Percentiles rank a stretch among this genome's conserved stretches.
phyloP scores from a whole-genome alignment of 192 early-diverging fungal genomes.

The Coemansia sp. region DNA sequence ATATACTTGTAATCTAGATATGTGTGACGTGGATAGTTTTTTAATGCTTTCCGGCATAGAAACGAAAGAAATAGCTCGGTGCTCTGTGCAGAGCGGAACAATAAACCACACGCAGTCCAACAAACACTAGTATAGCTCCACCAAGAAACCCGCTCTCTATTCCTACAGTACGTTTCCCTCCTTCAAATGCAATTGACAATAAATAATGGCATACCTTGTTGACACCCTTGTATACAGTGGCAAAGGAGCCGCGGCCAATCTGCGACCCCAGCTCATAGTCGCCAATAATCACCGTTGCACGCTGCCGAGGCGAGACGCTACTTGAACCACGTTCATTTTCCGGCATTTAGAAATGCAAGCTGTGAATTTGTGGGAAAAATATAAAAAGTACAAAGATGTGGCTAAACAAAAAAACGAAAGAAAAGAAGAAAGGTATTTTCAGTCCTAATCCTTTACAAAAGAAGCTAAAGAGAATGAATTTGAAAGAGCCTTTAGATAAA shows the following conservation, averaged over 20 bases:
- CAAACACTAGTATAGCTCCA: too few relatives aligned
- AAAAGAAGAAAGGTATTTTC: background rate
- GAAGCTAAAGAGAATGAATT: too few relatives aligned
- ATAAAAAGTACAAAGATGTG: background rate
- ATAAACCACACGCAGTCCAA: too few relatives aligned
- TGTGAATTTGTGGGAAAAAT: background rate
- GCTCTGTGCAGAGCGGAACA: too few relatives aligned
- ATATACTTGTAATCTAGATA: background rate
- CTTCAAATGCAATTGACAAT: background rate
- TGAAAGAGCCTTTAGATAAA: too few relatives aligned
- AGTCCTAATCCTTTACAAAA: too few relatives aligned
- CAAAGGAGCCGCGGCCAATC: constrained; percentile 96
- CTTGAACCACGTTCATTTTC: constrained; percentile 30
- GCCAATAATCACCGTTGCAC: constrained; percentile 63
- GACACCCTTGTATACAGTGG: constrained; percentile 83
- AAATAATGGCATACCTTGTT: constrained; percentile 59
- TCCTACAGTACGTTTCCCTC: background rate
- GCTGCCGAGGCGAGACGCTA: constrained; percentile 34
- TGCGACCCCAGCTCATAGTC: constrained; percentile 78
- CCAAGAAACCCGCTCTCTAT: background rate
- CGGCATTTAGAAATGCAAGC: constrained; percentile 32
- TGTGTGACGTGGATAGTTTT: background rate
- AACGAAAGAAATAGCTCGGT: too few relatives aligned
- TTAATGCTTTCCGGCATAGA: too few relatives aligned
- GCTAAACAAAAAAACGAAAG: background rate